Conservation (phyloP, 176 grass and related monocot genomes). For the Carex littledalei region DNA sequence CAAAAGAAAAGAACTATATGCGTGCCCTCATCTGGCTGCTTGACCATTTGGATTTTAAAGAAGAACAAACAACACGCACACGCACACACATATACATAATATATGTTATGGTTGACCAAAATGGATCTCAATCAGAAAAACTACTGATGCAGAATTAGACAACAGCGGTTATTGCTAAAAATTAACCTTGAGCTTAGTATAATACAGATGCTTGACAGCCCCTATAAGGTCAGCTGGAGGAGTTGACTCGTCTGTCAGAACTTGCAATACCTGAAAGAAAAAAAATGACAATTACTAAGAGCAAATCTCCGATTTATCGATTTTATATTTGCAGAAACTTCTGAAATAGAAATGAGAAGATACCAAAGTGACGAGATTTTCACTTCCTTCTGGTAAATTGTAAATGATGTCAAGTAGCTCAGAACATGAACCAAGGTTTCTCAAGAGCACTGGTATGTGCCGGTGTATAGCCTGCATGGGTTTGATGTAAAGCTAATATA, state of each 20-base stretch:
- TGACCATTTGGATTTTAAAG: background rate
- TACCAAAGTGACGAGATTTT: constrained; percentile 92
- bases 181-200: constrained; percentile 83
- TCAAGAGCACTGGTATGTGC: constrained; percentile 63
- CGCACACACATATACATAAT: background rate
- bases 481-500: background rate
- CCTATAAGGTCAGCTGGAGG: constrained; percentile 69
- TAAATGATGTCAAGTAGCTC: constrained; percentile 81
- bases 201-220: constrained; percentile 87
- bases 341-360: constrained; percentile 24
- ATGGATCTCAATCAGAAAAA: background rate
- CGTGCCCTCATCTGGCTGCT: background rate
- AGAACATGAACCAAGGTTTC: constrained; percentile 67
- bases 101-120: constrained; percentile 5
- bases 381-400: constrained; percentile 91
- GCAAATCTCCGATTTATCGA: constrained; percentile 7
- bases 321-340: background rate
- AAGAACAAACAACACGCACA: background rate
- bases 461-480: constrained; percentile 76
- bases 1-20: background rate
- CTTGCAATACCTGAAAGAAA: constrained; percentile 72
- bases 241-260: constrained; percentile 78
- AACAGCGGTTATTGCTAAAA: constrained; percentile 11
- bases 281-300: constrained; percentile 26
- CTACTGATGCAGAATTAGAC: constrained; percentile 1